Conservation (phyloP, 73 alveolate species). For the Paramecium pentaurelia region DNA sequence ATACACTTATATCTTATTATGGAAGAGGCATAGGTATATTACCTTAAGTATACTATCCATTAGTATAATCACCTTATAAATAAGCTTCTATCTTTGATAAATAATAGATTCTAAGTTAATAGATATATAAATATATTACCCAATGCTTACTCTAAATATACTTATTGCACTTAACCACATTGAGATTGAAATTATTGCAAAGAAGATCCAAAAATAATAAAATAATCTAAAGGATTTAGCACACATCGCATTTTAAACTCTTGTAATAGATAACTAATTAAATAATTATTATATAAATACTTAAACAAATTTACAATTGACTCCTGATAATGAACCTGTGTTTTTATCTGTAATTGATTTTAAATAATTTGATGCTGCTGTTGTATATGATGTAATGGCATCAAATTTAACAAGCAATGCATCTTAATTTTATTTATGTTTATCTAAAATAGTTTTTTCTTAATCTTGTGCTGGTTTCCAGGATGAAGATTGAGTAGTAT, state of each 20-base stretch:
- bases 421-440: neutral
- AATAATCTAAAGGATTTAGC: neutral
- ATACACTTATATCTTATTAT: neutral
- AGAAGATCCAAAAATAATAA: neutral
- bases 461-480: neutral
- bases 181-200: neutral
- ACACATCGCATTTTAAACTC: neutral
- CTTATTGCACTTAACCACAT: neutral
- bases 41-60: neutral
- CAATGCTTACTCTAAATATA: neutral
- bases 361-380: neutral
- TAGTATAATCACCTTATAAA: neutral
- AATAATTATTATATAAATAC: neutral
- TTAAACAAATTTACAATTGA: slow-evolving; percentile 22
- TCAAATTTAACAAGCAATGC: neutral
- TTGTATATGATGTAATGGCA: neutral
- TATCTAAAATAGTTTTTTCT: neutral
- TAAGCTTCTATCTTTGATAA: neutral
- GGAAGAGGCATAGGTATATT: neutral
- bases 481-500: neutral
- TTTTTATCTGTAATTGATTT: neutral
- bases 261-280: neutral
- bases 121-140: neutral
- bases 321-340: neutral
- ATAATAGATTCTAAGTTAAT: neutral